Percentiles rank a stretch among this genome's conserved stretches.
Conservation (phyloP, 495 filamentous ascomycete species). For the Penicillium malachiteum region DNA sequence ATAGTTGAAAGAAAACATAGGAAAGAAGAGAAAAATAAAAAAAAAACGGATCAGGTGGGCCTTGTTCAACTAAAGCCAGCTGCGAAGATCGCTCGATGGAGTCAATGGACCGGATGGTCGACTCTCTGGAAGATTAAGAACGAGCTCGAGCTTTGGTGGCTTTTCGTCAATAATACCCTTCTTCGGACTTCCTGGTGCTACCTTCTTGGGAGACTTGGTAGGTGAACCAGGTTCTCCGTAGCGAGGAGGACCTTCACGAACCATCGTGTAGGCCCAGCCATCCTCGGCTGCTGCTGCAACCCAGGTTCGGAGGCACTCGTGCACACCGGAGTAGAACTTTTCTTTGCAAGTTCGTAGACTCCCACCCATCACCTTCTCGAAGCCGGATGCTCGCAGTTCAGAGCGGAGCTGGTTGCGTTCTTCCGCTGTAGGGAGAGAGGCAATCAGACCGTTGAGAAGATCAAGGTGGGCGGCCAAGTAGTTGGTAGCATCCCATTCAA, state of each 20-base stretch:
- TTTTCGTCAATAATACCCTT: slow-evolving; percentile 42
- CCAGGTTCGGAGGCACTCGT: slow-evolving; percentile 87
- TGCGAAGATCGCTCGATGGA: slow-evolving; percentile 33
- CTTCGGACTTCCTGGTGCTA: slow-evolving; percentile 32
- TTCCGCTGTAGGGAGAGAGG: slow-evolving; percentile 68
- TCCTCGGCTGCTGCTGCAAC: slow-evolving; percentile 82
- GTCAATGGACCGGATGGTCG: slow-evolving; percentile 19
- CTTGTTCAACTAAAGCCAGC: slow-evolving; percentile 36
- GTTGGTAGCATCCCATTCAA: slow-evolving; percentile 98
- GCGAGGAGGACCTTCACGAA: slow-evolving; percentile 67
- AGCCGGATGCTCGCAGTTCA: slow-evolving; percentile 79
- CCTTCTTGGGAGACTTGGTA: slow-evolving; percentile 43
- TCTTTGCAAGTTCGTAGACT: slow-evolving; percentile 91
- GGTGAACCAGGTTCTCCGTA: slow-evolving; percentile 38
- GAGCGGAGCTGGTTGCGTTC: slow-evolving; percentile 77
- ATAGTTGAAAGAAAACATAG: slow-evolving; percentile 21
- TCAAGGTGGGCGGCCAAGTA: slow-evolving; percentile 92
- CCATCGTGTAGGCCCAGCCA: slow-evolving; percentile 76
- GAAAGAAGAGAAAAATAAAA: slow-evolving; percentile 24
- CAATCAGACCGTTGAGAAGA: slow-evolving; percentile 85
- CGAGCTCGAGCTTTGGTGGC: slow-evolving; percentile 43
- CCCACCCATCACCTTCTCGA: slow-evolving; percentile 84
- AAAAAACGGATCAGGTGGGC: slow-evolving; percentile 1
- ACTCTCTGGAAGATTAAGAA: slow-evolving; percentile 32
- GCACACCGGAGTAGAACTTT: slow-evolving; percentile 90